Evolutionary conservation across 2,329 filamentous ascomycete species (phyloP).

Genomic region (Monosporascus sp.): DNA sequence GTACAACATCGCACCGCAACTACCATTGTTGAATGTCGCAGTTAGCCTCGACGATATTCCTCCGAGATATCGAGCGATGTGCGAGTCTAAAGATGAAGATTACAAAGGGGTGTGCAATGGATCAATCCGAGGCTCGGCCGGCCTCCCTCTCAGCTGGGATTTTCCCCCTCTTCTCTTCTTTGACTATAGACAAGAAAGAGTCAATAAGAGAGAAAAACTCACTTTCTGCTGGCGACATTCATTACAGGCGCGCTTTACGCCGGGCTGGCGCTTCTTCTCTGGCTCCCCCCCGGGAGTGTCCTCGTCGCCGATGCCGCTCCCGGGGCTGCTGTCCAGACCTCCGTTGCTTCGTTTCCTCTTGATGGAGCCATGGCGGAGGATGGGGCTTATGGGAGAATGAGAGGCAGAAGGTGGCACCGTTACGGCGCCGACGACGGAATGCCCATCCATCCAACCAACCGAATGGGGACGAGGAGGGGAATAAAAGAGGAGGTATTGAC

Average conservation of each 20-base stretch:
- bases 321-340: constrained; percentile 55
- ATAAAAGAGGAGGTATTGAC: constrained; percentile 11
- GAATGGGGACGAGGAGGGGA: constrained; percentile 2
- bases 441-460: constrained; percentile 42
- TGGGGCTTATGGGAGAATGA: constrained; percentile 38
- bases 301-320: constrained; percentile 48
- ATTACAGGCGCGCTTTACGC: constrained; percentile 76
- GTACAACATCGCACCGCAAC: constrained; percentile 76
- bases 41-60: neutral
- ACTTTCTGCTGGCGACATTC: constrained; percentile 85
- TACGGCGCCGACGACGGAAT: constrained; percentile 38
- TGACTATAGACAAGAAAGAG: no score
- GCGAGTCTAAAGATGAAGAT: constrained; percentile 8
- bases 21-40: constrained; percentile 4
- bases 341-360: constrained; percentile 57
- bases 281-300: constrained; percentile 51
- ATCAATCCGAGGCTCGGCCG: no score
- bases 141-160: constrained; percentile 1
- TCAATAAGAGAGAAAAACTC: constrained; percentile 27
- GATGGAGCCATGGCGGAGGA: constrained; percentile 41
- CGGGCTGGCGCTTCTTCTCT: constrained; percentile 60
- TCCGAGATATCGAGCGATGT: constrained; percentile 3
- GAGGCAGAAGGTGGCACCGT: constrained; percentile 34
- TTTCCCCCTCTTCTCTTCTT: no score
- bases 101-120: no score